Base-by-base conservation (phyloP, 1,284 basidiomycete species). In the Clitocybe nebularis region DNA sequence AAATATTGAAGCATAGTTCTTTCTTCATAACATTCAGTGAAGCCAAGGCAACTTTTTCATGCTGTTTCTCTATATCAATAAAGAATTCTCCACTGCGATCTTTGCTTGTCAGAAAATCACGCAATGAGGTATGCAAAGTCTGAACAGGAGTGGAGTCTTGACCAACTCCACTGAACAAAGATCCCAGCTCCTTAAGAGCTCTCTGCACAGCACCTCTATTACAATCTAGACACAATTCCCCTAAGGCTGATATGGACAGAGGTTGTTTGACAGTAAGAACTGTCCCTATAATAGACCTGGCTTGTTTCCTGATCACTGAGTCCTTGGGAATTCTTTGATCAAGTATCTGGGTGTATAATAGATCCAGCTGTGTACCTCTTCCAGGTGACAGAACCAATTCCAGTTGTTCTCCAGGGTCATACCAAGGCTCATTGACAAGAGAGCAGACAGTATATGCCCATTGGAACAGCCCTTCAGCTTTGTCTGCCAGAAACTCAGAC, bases 371-470 rank as follows among this genome's bases (percentile, higher is more conserved):
- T n/a, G n/a, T n/a, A n/a, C n/a, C n/a, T n/a, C n/a, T n/a, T n/a
- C n/a, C n/a, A n/a, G n/a, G n/a, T n/a, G n/a, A n/a, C n/a, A 32
- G 29, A 13, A 32, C n/a, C 7, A 11, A 8, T 3, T 32, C 6
- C 2, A 32, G 29, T 16, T 32, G 29, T 11, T 32, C 29, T 16
- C 6, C 13, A 32, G 29, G 2, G 9, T 13, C 19, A 16, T 32
- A 32, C 6, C 14, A 32, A 16, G 14, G 5, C n/a, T 30, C 28
- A 5, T 30, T n/a, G 11, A 30, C 16, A 30, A 30, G 16, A 5
- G 11, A 30, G 44, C 58, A 62, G 3, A 57, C 58, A 30, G 48
- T 43, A 21, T 35, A 51, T 1, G 60, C 61, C 60, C 59, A 64
- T 30, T 56, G 51, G 36, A 64, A 64, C 6, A 60, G 46, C 4